Conservation (phyloP, 2,329 filamentous ascomycete species). For the Monascus ruber region DNA sequence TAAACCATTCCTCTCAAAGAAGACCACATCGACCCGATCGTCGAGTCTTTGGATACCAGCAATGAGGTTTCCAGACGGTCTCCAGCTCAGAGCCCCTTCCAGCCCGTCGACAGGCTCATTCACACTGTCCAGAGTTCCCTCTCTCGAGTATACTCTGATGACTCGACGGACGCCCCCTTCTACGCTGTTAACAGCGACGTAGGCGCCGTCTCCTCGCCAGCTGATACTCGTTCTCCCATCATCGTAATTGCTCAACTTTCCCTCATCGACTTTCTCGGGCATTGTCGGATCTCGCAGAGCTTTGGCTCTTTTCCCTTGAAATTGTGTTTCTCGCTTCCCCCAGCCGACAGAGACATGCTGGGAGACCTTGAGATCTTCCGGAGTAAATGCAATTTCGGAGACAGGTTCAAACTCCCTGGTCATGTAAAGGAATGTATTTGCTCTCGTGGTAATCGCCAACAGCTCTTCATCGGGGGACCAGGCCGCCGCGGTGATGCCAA, state of each 20-base stretch:
- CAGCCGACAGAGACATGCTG: constrained; percentile 94
- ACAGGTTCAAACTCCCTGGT: constrained; percentile 80
- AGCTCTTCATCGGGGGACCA: constrained; percentile 97
- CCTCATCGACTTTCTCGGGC: constrained; percentile 81
- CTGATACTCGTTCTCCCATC: constrained; percentile 62
- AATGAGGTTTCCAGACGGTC: constrained; percentile 80
- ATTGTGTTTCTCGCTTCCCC: constrained; percentile 97
- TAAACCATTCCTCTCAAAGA: constrained; percentile 95
- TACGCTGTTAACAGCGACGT: constrained; percentile 74
- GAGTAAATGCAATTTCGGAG: constrained; percentile 58
- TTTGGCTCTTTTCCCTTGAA: constrained; percentile 79
- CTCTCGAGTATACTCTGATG: constrained; percentile 80
- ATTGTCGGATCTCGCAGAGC: constrained; percentile 88
- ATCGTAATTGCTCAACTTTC: constrained; percentile 62
- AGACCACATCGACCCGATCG: constrained; percentile 67
- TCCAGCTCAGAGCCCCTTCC: constrained; percentile 81
- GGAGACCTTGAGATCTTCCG: constrained; percentile 72
- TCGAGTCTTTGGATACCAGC: constrained; percentile 68
- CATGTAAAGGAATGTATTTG: constrained; percentile 78
- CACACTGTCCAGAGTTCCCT: constrained; percentile 81
- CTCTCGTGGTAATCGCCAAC: constrained; percentile 68
- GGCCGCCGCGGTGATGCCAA: constrained; percentile 73
- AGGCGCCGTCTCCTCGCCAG: constrained; percentile 92
- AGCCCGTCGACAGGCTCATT: constrained; percentile 90
- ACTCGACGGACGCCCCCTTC: constrained; percentile 59